A percentile compares a stretch with the other conserved stretches of the same genome.
Evolutionary conservation across 2,329 filamentous ascomycete species (phyloP).

Genomic region (Xylariales sp.): DNA sequence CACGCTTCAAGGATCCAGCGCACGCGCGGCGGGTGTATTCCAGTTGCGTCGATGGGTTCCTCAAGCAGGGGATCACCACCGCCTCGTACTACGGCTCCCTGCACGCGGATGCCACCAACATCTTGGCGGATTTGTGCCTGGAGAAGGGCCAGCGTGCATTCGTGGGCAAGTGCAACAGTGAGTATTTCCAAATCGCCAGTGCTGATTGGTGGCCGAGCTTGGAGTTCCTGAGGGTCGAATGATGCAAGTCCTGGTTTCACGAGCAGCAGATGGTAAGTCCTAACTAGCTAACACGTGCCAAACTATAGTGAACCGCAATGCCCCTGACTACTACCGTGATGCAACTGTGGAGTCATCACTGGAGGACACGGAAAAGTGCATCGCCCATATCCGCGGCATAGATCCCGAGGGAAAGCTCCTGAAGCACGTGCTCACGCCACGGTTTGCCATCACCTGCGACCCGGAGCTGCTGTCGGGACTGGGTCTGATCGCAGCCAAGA

Average conservation of each 20-base stretch:
- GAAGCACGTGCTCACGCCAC: constrained; percentile 49
- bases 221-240: too few species aligned
- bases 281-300: too few species aligned
- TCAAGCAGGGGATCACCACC: constrained; percentile 59
- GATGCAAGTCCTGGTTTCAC: too few species aligned
- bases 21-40: constrained; percentile 51
- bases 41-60: constrained; percentile 49
- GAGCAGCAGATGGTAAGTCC: too few species aligned
- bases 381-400: constrained; percentile 39
- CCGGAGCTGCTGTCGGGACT: constrained; percentile 49
- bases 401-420: constrained; percentile 41
- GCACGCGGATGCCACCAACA: constrained; percentile 51
- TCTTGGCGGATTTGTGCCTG: constrained; percentile 51
- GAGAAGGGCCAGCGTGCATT: constrained; percentile 53
- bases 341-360: constrained; percentile 40
- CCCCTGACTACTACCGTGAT: constrained; percentile 51
- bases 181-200: too few species aligned
- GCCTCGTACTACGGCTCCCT: constrained; percentile 56
- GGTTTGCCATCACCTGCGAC: constrained; percentile 59
- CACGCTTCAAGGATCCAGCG: constrained; percentile 48
- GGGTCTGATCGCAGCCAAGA: constrained; percentile 43
- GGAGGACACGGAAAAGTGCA: constrained; percentile 41
- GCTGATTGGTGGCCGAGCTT: too few species aligned
- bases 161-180: constrained; percentile 56
- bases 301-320: constrained; percentile 42